These are phyloP conservation scores for Crinitomyces ghanaensis DNA, from an alignment of 805 yeast genomes.

Conservation along the genomic window DNA sequence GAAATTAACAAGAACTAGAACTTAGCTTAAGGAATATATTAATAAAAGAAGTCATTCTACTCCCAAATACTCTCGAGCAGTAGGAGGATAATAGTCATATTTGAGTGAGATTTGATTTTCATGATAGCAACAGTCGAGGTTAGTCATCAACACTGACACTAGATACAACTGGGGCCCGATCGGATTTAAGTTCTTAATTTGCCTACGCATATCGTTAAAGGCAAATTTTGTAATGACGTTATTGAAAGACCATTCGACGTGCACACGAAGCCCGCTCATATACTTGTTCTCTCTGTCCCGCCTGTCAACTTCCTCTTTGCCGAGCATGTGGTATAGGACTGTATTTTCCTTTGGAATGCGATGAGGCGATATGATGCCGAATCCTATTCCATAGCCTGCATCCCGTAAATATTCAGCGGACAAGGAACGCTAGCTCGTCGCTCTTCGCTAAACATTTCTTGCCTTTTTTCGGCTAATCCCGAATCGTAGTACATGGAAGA, in stretches of 20 bases:
- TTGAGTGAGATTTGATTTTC: neutral
- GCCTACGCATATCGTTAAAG: neutral
- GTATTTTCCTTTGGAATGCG: neutral
- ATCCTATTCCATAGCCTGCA: neutral
- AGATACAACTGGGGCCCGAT: neutral
- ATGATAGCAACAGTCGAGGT: neutral
- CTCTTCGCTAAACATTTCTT: neutral
- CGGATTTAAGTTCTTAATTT: neutral
- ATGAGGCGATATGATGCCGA: neutral
- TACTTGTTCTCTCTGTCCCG: neutral
- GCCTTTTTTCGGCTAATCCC: neutral
- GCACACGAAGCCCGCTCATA: slow-evolving; percentile 1
- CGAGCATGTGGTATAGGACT: neutral
- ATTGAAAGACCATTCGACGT: neutral
- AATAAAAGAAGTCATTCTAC: too few species aligned
- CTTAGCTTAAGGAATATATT: too few species aligned
- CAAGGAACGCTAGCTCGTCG: neutral
- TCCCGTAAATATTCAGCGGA: slow-evolving; percentile 1
- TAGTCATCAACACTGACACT: slow-evolving; percentile 1
- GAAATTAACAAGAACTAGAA: too few species aligned
- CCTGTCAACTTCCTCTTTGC: too few species aligned
- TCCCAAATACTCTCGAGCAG: neutral
- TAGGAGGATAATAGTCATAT: neutral
- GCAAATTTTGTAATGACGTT: neutral
- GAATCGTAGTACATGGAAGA: neutral